Percentiles rank a stretch among this genome's conserved stretches.
phyloP scores from a whole-genome alignment of 116 monocot genomes.

The Dioscorea cayenensis region DNA sequence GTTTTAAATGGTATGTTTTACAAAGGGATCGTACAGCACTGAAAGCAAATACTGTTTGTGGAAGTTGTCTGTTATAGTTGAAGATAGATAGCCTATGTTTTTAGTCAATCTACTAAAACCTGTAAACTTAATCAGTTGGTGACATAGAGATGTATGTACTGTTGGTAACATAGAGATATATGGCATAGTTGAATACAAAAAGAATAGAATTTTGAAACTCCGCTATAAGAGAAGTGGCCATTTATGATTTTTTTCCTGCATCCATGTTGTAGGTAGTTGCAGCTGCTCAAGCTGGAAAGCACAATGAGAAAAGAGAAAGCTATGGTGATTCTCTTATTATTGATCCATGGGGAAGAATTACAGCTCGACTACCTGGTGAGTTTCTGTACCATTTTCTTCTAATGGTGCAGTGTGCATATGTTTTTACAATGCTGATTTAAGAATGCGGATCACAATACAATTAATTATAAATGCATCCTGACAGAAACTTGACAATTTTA shows the following conservation, averaged over 20 bases:
- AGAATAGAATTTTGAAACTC: too few species aligned
- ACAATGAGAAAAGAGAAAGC: constrained; percentile 88
- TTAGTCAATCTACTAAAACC: neutral
- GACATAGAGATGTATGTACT: too few species aligned
- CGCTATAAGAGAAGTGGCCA: too few species aligned
- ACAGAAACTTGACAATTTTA: too few species aligned
- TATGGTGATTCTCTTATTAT: constrained; percentile 91
- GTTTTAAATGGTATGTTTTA: neutral
- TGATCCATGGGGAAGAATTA: constrained; percentile 85
- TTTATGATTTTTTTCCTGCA: neutral
- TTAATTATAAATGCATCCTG: too few species aligned
- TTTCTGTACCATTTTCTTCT: neutral
- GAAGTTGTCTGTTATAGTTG: neutral
- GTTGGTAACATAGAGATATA: too few species aligned
- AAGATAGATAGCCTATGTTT: neutral
- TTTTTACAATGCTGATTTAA: neutral
- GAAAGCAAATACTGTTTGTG: neutral
- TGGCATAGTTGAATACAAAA: too few species aligned
- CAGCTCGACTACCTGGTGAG: constrained; percentile 72
- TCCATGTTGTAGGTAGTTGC: constrained; percentile 53
- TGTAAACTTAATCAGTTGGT: neutral
- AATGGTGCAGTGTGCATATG: neutral
- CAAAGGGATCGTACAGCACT: neutral
- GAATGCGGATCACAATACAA: neutral
- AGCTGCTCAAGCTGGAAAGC: constrained; percentile 81